Evolutionary conservation across 306 rosid genomes (phyloP), one percentile per base, ranked within the genome.

Genomic region (Acacia melanoxylon): DNA sequence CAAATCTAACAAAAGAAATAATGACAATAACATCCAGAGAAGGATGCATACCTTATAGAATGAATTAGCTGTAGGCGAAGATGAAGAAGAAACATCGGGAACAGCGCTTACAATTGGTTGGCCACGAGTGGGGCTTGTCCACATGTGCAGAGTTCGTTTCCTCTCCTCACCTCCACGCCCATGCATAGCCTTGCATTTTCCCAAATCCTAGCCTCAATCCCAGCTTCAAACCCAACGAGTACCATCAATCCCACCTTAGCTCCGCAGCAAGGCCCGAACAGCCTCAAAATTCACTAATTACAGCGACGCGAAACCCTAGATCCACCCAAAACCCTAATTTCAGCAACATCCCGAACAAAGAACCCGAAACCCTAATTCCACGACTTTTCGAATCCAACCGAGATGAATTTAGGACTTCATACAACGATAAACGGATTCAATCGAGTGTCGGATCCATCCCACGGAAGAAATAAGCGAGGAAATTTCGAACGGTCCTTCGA

Each of bases 161-260:
- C 87, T 67, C 89, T 86, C 85, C 78, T 87, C 90, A 88, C 90
- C 83, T 82, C 83, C 75, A 76, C 81, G 67, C 87, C 90, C 92
- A 87, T 86, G 94, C 92, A 91, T 89, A 91, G 89, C 94, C 92
- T 89, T 52, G 91, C 92, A 89, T 91, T 89, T 89, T 89, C 92
- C 91, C 89, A 84, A 86, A 85, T 80, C 76, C 86, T 48, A 78
- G 84, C 79, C 80, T 82, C 86, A 88, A 88, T 85, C 86, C 87
- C 82, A 52, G 79, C 86, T 78, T 77, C 86, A 87, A 40, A 72
- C 56, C 82, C 82, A 68, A 81, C 82, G 76, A 81, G 73, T 29
- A 89, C 66, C 89, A 85, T 87, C 88, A 89, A 87, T 77, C 74
- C 80, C 73, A 12, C 75, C 81, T 70, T 25, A 48, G 67, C 62